Evolutionary conservation across 2,329 filamentous ascomycete genomes (phyloP), one percentile per base, ranked within the genome.

Genomic region (Diaporthe vexans): DNA sequence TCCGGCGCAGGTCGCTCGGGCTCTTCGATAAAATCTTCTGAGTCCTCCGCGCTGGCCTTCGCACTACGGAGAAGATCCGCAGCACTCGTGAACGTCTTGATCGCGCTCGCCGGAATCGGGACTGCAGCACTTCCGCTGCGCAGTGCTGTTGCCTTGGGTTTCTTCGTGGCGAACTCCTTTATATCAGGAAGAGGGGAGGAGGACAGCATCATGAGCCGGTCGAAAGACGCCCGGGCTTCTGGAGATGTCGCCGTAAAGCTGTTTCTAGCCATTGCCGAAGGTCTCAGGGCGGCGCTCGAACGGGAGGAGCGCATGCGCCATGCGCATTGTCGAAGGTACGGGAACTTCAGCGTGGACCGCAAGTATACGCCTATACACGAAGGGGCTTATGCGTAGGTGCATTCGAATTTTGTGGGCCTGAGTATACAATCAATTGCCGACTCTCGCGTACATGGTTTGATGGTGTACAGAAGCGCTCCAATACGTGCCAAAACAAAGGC

Each of bases 131-230:
- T 85, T 8, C 83, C 85, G 54, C 80, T 84, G 54, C 79, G 79
- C 13, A 85, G 75, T 1, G 82, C 56, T 4, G 83, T 78, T 78
- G 82, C 35, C 78, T 83, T 15, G 78, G 76, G 48, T 75, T 79
- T 72, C 71, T 84, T 86, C 3, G 83, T 81, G 1, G 88, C 76
- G 13, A 91, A 79, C 3, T 90, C 85, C 51, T 84, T 83, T 0
- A 91, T 80, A 0, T 89, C 85, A 4, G 90, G 90, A 0, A 91
- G 80, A n/a, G 89, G 88, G 6, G 89, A 90, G 0, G 88, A 90
- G 0, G 88, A 88, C 11, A 81, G 79, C 43, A 83, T 73, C 40
- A 81, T 73, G 40, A 81, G 77, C 24, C 81, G 77, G 13, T 81
- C 77, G 51, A 77, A 72, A 5, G 71, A 72, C 54, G 75, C 72